phyloP scores from a whole-genome alignment of 441 rosid genomes.

The Bruguiera hainesii region DNA sequence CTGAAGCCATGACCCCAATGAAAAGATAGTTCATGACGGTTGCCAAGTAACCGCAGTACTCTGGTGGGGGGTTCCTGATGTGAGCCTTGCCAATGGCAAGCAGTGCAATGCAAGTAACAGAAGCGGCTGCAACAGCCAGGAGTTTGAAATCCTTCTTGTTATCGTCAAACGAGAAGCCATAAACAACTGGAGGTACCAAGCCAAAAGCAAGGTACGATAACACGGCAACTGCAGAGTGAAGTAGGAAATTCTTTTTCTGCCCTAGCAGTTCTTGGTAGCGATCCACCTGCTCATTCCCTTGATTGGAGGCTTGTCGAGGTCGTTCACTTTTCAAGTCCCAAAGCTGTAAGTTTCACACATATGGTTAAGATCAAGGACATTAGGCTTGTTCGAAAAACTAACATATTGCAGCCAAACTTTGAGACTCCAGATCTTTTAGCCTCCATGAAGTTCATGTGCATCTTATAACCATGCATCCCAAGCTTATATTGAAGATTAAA shows the following conservation, averaged over 20 bases:
- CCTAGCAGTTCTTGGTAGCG: constrained; percentile 11
- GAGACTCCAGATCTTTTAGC: too few species aligned
- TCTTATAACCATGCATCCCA: too few species aligned
- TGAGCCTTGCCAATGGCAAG: constrained; percentile 22
- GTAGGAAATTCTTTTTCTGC: constrained; percentile 3
- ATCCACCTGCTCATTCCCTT: constrained; percentile 10
- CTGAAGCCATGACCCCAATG: constrained; percentile 7
- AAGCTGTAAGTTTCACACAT: constrained; percentile 9
- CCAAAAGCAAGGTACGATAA: constrained; percentile 19
- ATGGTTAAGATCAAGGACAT: background rate
- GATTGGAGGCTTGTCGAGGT: background rate
- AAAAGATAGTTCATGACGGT: background rate
- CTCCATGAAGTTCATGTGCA: too few species aligned
- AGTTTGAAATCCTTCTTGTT: constrained; percentile 16
- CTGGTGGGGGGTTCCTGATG: constrained; percentile 8
- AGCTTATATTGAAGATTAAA: too few species aligned
- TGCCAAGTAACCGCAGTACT: background rate
- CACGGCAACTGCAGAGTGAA: constrained; percentile 17
- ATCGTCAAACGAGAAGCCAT: constrained; percentile 15
- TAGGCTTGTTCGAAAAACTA: background rate
- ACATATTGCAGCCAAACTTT: too few species aligned
- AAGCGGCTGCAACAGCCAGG: constrained; percentile 14
- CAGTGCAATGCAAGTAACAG: constrained; percentile 13
- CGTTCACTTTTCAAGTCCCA: constrained; percentile 15
- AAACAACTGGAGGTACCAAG: constrained; percentile 11